Conservation (phyloP, 495 filamentous ascomycete species). For the Mytilinidion resinicola region DNA sequence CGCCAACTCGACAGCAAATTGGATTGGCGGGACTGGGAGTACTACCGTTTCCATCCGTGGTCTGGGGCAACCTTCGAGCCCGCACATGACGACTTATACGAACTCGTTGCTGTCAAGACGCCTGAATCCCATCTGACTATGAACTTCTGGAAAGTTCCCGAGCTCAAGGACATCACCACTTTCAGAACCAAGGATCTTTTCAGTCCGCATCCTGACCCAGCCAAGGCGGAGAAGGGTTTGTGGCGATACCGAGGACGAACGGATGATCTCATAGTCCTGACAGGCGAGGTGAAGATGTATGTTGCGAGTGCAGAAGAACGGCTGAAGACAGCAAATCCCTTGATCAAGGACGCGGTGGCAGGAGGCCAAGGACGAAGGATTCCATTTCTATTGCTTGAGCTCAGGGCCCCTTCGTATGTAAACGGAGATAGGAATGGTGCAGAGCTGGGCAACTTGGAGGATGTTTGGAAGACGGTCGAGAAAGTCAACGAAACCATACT, state of each 20-base stretch:
- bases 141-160: background rate
- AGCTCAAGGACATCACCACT: background rate
- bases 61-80: background rate
- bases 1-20: background rate
- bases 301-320: background rate
- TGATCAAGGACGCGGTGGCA: background rate
- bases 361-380: background rate
- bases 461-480: background rate
- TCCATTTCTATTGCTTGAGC: background rate
- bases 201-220: background rate
- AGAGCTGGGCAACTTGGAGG: background rate
- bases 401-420: background rate
- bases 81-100: background rate
- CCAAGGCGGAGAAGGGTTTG: background rate
- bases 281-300: slow-evolving; percentile 1
- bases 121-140: background rate
- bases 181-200: background rate
- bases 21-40: background rate
- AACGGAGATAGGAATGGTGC: background rate
- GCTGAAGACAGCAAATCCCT: background rate
- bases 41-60: background rate
- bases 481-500: background rate
- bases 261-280: background rate
- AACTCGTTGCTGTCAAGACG: background rate
- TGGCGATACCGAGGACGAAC: background rate